These are phyloP conservation scores for Fusarium fujikuroi DNA, from an alignment of 2,329 filamentous ascomycete species.

Conservation along the genomic window DNA sequence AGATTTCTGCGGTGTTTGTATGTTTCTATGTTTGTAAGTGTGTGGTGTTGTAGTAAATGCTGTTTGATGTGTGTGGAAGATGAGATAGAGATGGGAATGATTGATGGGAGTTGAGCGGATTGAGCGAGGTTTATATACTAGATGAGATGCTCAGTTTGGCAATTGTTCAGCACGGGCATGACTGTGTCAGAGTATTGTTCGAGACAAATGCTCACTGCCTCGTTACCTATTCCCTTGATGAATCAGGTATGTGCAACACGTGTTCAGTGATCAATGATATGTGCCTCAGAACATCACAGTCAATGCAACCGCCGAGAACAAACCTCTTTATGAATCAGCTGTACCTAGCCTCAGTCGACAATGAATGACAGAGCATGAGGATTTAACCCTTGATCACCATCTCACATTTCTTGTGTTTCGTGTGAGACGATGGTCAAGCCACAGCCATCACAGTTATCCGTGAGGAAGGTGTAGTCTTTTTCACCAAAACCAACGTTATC, in stretches of 20 bases:
- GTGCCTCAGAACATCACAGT: neutral
- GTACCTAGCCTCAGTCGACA: accelerated
- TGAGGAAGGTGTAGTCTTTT: accelerated
- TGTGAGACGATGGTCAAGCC: accelerated
- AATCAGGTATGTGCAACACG: too few species aligned
- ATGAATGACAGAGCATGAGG: accelerated
- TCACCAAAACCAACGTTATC: accelerated
- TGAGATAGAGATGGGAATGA: neutral
- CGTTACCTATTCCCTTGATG: neutral
- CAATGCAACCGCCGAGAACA: neutral
- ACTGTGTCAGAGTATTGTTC: accelerated
- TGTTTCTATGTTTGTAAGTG: too few species aligned
- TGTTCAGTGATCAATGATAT: accelerated
- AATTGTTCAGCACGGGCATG: accelerated
- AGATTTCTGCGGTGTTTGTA: accelerated
- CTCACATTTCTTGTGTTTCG: accelerated
- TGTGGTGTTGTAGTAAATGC: neutral
- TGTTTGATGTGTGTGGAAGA: neutral
- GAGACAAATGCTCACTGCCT: accelerated
- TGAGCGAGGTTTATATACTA: neutral
- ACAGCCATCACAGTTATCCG: accelerated
- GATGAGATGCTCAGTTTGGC: too few species aligned
- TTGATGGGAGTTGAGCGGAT: neutral
- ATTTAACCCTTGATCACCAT: accelerated
- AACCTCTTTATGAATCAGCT: neutral